Conservation (phyloP, 495 filamentous ascomycete genomes). For the Neurospora pannonica region DNA sequence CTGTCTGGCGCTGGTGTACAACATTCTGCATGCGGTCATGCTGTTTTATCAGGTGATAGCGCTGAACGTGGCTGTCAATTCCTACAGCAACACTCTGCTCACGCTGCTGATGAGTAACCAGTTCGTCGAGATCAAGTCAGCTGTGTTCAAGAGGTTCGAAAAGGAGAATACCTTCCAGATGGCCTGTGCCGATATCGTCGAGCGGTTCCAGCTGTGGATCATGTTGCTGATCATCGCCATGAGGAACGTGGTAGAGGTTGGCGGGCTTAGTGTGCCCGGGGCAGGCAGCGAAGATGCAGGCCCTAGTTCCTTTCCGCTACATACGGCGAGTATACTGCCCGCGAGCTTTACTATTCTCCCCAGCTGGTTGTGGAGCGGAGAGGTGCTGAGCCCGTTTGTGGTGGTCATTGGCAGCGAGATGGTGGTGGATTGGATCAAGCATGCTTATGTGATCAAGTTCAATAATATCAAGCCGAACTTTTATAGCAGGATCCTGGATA, state of each 20-base stretch:
- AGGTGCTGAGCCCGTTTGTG: conserved; percentile 84
- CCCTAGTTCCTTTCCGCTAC: conserved; percentile 33
- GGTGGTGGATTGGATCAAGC: conserved; percentile 95
- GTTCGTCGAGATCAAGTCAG: conserved; percentile 96
- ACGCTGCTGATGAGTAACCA: conserved; percentile 90
- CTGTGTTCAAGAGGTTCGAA: conserved; percentile 95
- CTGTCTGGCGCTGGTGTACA: conserved; percentile 76
- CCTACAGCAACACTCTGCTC: conserved; percentile 90
- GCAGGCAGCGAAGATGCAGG: conserved; percentile 37
- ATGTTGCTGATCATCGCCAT: conserved; percentile 94
- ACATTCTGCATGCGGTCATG: conserved; percentile 71
- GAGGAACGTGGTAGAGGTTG: conserved; percentile 90
- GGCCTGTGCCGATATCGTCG: conserved; percentile 91
- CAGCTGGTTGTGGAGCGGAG: conserved; percentile 61
- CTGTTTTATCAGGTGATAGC: conserved; percentile 97
- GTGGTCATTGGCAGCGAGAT: conserved; percentile 93
- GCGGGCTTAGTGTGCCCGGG: conserved; percentile 48
- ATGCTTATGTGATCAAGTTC: conserved; percentile 96
- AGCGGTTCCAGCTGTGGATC: conserved; percentile 95
- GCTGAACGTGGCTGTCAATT: conserved; percentile 96
- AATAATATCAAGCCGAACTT: conserved; percentile 89
- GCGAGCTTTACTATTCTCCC: conserved; percentile 84
- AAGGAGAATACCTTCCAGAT: conserved; percentile 97
- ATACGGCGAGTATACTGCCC: conserved; percentile 60
- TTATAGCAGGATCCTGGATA: conserved; percentile 81